Evolutionary conservation across 306 rosid species (phyloP).

Genomic region (Hippophae tibetana): DNA sequence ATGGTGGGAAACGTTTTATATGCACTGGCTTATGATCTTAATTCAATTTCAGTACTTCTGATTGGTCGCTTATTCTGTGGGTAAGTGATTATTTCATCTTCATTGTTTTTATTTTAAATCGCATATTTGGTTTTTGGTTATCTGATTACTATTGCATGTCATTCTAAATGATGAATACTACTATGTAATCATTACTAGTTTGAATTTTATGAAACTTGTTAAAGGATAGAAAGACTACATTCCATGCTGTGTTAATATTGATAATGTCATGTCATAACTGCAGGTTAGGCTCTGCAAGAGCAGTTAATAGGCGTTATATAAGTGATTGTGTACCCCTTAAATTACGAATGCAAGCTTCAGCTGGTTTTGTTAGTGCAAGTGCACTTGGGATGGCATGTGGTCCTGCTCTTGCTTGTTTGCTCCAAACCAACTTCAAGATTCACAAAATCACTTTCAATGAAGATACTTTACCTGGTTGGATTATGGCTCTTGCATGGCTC

Average conservation of each 20-base stretch:
- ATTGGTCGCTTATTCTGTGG: constrained; percentile 83
- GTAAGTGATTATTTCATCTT: constrained; percentile 30
- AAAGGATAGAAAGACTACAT: background rate
- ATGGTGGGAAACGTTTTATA: constrained; percentile 60
- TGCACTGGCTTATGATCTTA: constrained; percentile 75
- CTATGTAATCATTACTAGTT: background rate
- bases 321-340: constrained; percentile 42
- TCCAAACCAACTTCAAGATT: constrained; percentile 37
- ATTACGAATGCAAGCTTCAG: constrained; percentile 43
- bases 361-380: constrained; percentile 76
- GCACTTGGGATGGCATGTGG: constrained; percentile 63
- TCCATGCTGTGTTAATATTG: background rate
- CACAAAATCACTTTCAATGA: constrained; percentile 36
- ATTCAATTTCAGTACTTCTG: constrained; percentile 68
- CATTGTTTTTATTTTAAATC: background rate
- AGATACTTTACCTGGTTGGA: constrained; percentile 48
- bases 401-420: constrained; percentile 43
- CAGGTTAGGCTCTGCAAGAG: constrained; percentile 51
- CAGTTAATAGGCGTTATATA: constrained; percentile 43
- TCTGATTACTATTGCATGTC: background rate
- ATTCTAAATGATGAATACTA: background rate
- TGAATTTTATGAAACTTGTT: background rate
- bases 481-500: constrained; percentile 45
- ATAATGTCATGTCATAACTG: constrained; percentile 4
- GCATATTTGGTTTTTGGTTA: background rate